These are phyloP conservation scores for Theobroma grandiflorum DNA, from an alignment of 441 rosid genomes.

Conservation along the genomic window DNA sequence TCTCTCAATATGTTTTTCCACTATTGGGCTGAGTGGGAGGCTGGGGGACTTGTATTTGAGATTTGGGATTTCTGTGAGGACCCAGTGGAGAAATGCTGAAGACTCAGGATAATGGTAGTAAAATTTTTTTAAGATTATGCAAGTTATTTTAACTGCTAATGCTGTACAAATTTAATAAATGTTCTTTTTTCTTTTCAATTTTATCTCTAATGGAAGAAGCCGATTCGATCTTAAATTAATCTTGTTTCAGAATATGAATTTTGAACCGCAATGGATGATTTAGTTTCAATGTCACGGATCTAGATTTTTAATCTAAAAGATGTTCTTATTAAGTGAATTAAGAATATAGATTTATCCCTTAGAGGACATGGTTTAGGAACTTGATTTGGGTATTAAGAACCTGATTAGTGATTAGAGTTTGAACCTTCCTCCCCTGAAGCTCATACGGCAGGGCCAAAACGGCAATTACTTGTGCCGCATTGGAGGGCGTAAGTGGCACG, in stretches of 20 bases:
- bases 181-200: background rate
- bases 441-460: background rate
- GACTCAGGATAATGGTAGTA: background rate
- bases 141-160: background rate
- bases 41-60: background rate
- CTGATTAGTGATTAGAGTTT: no score
- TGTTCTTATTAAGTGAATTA: no score
- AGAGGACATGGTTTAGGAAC: no score
- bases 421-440: no score
- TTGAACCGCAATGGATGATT: background rate
- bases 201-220: background rate
- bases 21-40: background rate
- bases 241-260: background rate
- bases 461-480: constrained; percentile 2
- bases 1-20: background rate
- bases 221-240: background rate
- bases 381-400: no score
- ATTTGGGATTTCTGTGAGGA: background rate
- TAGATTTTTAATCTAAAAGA: no score
- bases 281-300: background rate
- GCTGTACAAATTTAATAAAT: background rate
- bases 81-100: background rate
- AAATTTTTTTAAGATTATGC: background rate
- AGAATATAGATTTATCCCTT: no score
- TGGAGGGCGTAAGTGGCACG: constrained; percentile 24